Evolutionary conservation across 352 stramenopile species (phyloP), one percentile per base, ranked within the genome.

Genomic region (Globisporangium perplexum): DNA sequence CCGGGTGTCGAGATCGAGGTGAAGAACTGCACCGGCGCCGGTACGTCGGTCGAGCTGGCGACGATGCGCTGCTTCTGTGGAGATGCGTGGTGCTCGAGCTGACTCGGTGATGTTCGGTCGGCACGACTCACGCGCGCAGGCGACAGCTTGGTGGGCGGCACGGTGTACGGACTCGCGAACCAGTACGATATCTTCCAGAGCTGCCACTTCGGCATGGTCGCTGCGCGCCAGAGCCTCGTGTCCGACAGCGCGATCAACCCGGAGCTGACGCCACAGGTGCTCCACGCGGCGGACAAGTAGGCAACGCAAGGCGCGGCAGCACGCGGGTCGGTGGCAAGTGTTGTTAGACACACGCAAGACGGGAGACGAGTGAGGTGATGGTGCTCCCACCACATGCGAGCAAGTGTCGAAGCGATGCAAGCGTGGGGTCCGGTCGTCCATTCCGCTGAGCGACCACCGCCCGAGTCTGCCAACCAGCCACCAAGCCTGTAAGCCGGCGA

Each of bases 191-290:
- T 93, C 54, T 76, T 79, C 47, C 60, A 69, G 48, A 90, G 77
- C 53, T 84, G 71, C 53, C 80, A 93, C 35, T 59, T 90, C 36
- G 82, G 82, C 7, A 93, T 93, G 82, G 55, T 85, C 24, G 82
- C 82, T 18, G 82, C 82, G 17, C 73, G 76, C 35, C 67, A 83
- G 57, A 90, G 82, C 33, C 65, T 93, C 35, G 59, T 70, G 12
- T 90, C 75, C 20, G 70, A 85, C 30, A 62, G 77, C 50, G 77
- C 82, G 2, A 90, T 93, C 54, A 85, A 72, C 52, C 79, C 79
- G 0, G 31, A 69, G 5, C 66, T 92, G 28, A 56, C 64, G 6
- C 62, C 68, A 7, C 48, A 69, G 24, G 50, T 72, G n/a, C 55
- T 88, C 24, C 43, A 59, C 11, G 44, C 53, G 7, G 41, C 23